A percentile compares a stretch with the other conserved stretches of the same genome.
Evolutionary conservation across 2,329 filamentous ascomycete genomes (phyloP).

Genomic region (Colletotrichum spinosum): DNA sequence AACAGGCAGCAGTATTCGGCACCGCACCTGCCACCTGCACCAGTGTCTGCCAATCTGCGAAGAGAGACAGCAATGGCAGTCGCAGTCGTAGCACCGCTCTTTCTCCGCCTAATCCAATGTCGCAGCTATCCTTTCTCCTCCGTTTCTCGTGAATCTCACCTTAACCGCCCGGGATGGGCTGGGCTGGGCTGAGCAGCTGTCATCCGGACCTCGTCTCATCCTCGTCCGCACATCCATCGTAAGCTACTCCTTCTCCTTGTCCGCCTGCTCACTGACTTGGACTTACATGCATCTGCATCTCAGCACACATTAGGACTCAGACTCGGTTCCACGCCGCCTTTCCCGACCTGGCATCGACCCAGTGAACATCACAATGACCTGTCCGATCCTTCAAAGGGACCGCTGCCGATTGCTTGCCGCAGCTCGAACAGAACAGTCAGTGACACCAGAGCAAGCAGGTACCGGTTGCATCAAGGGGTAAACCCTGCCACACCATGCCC

Average conservation of each 20-base stretch:
- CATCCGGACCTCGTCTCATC: conserved; percentile 11
- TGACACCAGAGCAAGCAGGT: conserved; percentile 15
- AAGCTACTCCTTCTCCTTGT: conserved; percentile 1
- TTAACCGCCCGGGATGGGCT: too few species aligned
- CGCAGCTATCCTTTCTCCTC: not conserved
- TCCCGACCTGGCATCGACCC: conserved; percentile 12
- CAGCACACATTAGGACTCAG: too few species aligned
- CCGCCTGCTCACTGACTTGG: conserved; percentile 4
- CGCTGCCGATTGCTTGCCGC: not conserved
- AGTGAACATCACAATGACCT: conserved; percentile 29
- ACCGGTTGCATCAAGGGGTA: conserved; percentile 17
- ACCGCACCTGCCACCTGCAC: too few species aligned
- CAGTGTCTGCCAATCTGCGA: too few species aligned
- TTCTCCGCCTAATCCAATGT: not conserved
- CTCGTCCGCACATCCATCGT: not conserved
- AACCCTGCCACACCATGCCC: conserved; percentile 12
- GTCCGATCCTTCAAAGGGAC: conserved; percentile 22
- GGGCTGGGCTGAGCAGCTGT: not conserved
- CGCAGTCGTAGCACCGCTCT: not conserved
- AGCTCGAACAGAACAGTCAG: not conserved
- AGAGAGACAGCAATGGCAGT: not conserved
- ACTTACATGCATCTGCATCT: not conserved
- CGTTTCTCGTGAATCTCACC: not conserved
- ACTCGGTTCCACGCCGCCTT: conserved; percentile 2
- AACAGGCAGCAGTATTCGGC: not conserved